Base-by-base conservation (phyloP, 1,284 basidiomycete genomes). In the Moniliophthora roreri region DNA sequence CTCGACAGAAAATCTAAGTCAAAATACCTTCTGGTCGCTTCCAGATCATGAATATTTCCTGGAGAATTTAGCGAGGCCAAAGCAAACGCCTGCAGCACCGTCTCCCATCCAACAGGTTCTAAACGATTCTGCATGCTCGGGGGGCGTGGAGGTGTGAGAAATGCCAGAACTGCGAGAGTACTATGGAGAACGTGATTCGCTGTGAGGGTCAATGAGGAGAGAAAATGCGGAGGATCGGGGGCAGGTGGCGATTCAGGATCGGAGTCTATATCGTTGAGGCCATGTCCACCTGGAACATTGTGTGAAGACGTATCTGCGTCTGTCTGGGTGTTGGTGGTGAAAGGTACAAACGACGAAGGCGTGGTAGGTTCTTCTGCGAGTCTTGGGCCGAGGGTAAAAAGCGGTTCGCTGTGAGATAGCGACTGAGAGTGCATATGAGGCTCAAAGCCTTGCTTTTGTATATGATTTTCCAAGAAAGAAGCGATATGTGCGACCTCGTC, bases 401-500 rank as follows among this genome's bases (percentile, higher is more conserved):
- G 40, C 28, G 7, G 11, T 32, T 6, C n/a, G 38, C n/a, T 46
- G 5, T 24, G 9, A 46, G 44, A 46, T 26, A 15, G 7, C 8
- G 28, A 32, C 11, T 32, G 28, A 6, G 28, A 32, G 11, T 32
- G 28, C 28, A 11, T 6, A 32, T 32, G 39, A 6, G 13, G 23
- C 20, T 50, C n/a, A n/a, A n/a, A n/a, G n/a, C n/a, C n/a, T n/a
- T n/a, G n/a, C n/a, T n/a, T n/a, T n/a, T n/a, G n/a, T n/a, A n/a
- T n/a, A n/a, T n/a, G n/a, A n/a, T n/a, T n/a, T n/a, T n/a, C n/a
- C 8, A 48, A 26, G 15, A 38, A 35, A 34, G 34, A 37, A 15
- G 32, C 36, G 15, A 52, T 38, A 41, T 50, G 40, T 1, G 48
- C 67, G 16, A 87, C 69, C 64, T 88, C 85, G 52, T 87, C 84